These are phyloP conservation scores for Penicillium cinerascens DNA, from an alignment of 495 filamentous ascomycete species.

Conservation along the genomic window DNA sequence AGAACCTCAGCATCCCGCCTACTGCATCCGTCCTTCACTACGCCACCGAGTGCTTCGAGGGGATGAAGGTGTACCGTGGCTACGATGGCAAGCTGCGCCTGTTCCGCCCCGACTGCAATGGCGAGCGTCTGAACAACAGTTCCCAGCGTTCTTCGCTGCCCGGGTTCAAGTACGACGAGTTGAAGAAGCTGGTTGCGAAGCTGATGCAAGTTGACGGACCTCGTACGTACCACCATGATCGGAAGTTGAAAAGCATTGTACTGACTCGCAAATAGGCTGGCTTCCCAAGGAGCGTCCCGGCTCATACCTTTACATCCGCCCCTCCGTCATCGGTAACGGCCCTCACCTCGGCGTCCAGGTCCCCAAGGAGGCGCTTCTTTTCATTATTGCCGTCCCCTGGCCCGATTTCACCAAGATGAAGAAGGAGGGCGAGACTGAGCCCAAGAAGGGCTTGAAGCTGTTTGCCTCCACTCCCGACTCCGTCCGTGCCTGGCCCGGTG, in stretches of 20 bases:
- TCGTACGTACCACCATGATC: conserved; percentile 17
- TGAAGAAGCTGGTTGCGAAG: conserved; percentile 71
- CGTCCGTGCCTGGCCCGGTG: conserved; percentile 88
- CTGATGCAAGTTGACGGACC: conserved; percentile 52
- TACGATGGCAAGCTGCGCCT: conserved; percentile 77
- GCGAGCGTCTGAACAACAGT: conserved; percentile 66
- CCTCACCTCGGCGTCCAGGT: conserved; percentile 75
- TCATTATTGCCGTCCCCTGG: conserved; percentile 74
- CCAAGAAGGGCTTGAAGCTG: conserved; percentile 62
- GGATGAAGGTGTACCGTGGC: conserved; percentile 83
- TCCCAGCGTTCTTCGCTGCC: conserved; percentile 75
- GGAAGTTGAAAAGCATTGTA: neutral
- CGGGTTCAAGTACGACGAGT: conserved; percentile 63
- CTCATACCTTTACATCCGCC: conserved; percentile 74
- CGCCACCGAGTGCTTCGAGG: conserved; percentile 90
- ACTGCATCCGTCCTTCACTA: conserved; percentile 86
- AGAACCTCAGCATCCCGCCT: conserved; percentile 76
- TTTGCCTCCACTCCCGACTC: conserved; percentile 73
- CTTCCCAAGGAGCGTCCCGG: conserved; percentile 60
- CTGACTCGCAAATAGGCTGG: conserved; percentile 54
- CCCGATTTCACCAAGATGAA: conserved; percentile 49
- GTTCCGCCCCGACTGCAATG: conserved; percentile 80
- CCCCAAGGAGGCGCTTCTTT: conserved; percentile 79
- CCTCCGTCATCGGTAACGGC: conserved; percentile 80
- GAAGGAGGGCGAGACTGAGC: conserved; percentile 21